These are phyloP conservation scores for Exophiala alcalophila DNA, from an alignment of 2,329 filamentous ascomycete genomes.

Conservation along the genomic window DNA sequence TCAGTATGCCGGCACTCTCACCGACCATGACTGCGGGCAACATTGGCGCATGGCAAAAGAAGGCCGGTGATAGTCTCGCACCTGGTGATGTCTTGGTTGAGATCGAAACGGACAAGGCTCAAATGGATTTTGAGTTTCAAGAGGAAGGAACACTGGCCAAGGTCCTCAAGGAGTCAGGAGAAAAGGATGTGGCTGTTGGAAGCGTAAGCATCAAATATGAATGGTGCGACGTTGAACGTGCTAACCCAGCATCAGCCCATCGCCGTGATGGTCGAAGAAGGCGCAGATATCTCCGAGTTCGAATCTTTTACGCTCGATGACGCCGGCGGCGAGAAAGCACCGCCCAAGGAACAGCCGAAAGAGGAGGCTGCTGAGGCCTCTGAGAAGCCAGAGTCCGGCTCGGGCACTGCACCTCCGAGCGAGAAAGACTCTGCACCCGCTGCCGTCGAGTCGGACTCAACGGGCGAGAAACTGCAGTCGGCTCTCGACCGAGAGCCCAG, in stretches of 20 bases:
- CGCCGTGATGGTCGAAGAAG: constrained; percentile 90
- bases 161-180: constrained; percentile 85
- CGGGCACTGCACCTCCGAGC: constrained; percentile 57
- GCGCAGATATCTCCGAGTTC: constrained; percentile 80
- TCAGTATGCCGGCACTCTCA: constrained; percentile 97
- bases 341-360: constrained; percentile 62
- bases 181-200: constrained; percentile 91
- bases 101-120: constrained; percentile 99
- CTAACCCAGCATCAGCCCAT: constrained; percentile 68
- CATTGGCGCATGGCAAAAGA: constrained; percentile 98
- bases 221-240: constrained; percentile 14
- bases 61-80: constrained; percentile 78
- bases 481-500: constrained; percentile 78
- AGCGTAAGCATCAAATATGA: constrained; percentile 65
- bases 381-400: constrained; percentile 57
- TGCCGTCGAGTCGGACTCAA: constrained; percentile 68
- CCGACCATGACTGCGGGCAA: constrained; percentile 97
- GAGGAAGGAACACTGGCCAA: constrained; percentile 95
- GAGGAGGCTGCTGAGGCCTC: constrained; percentile 61
- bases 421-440: constrained; percentile 52
- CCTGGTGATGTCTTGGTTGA: constrained; percentile 95
- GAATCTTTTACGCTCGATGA: constrained; percentile 84
- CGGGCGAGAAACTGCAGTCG: constrained; percentile 69
- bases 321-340: constrained; percentile 76
- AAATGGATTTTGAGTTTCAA: constrained; percentile 99